Evolutionary conservation across 73 alveolate genomes (phyloP).

Genomic region (Paramecium bursaria): DNA sequence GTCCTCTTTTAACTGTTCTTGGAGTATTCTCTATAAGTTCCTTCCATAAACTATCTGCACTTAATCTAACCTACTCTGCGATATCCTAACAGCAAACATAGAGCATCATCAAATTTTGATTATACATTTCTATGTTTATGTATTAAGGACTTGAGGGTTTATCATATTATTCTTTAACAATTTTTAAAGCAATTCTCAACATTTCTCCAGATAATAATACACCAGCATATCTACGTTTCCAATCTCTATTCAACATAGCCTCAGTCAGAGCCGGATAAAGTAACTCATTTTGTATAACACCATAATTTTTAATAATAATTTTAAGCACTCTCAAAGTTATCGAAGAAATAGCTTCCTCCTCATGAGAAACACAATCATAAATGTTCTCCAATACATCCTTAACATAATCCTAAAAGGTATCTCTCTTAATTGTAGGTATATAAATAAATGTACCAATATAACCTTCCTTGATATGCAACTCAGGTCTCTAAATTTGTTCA

Average conservation of each 20-base stretch:
- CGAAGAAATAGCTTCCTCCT: slow-evolving; percentile 77
- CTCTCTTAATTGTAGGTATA: slow-evolving; percentile 75
- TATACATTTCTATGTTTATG: slow-evolving; percentile 60
- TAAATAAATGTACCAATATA: slow-evolving; percentile 75
- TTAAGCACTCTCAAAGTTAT: slow-evolving; percentile 80
- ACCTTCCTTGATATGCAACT: slow-evolving; percentile 73
- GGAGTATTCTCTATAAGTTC: slow-evolving; percentile 77
- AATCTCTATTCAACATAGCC: slow-evolving; percentile 73
- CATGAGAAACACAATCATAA: slow-evolving; percentile 80
- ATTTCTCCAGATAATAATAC: slow-evolving; percentile 70
- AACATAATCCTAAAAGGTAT: slow-evolving; percentile 73
- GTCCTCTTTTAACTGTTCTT: slow-evolving; percentile 55
- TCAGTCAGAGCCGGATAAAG: slow-evolving; percentile 75
- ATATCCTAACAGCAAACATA: slow-evolving; percentile 76
- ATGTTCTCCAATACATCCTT: slow-evolving; percentile 76
- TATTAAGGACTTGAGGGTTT: slow-evolving; percentile 67
- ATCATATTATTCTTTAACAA: slow-evolving; percentile 71
- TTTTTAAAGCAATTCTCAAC: slow-evolving; percentile 58
- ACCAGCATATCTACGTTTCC: slow-evolving; percentile 75
- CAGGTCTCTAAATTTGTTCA: slow-evolving; percentile 43
- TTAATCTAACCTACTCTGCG: slow-evolving; percentile 73
- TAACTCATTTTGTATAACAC: slow-evolving; percentile 72
- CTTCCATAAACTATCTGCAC: slow-evolving; percentile 83
- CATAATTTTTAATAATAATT: slow-evolving; percentile 78
- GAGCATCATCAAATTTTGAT: slow-evolving; percentile 70